Conservation (phyloP, 202 grass and related monocot genomes). For the Bolboschoenoplectus hybrid region DNA sequence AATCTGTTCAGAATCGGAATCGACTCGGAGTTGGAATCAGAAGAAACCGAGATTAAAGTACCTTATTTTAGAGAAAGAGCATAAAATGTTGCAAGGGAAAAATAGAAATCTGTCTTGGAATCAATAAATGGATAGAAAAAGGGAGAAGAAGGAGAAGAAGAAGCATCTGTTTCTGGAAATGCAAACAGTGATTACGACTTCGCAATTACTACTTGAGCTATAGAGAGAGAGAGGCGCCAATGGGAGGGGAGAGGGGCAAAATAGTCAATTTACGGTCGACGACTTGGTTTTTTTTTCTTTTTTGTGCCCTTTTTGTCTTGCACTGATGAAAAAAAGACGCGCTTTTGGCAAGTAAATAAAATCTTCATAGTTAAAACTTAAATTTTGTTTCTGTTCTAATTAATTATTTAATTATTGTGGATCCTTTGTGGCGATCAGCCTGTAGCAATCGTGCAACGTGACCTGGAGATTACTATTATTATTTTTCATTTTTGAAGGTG, state of each 20-base stretch:
- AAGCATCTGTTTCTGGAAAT: constrained; percentile 24
- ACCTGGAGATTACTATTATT: not conserved
- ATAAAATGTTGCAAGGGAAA: not conserved
- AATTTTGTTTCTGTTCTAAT: not conserved
- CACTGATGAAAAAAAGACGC: constrained; percentile 12
- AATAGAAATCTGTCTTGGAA: not conserved
- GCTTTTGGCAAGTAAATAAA: constrained; percentile 8
- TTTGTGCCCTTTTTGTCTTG: constrained; percentile 18
- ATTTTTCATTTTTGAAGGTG: too few relatives aligned
- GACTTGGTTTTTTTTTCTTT: not conserved
- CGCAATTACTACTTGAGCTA: constrained; percentile 15
- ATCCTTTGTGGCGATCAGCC: not conserved
- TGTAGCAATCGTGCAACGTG: not conserved
- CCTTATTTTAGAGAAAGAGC: not conserved
- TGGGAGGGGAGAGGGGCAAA: constrained; percentile 12
- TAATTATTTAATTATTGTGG: not conserved
- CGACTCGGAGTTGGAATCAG: not conserved
- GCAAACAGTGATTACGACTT: constrained; percentile 20
- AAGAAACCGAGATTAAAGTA: constrained; percentile 13
- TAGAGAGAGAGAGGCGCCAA: constrained; percentile 24
- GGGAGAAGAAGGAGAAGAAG: not conserved
- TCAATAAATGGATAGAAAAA: constrained; percentile 26
- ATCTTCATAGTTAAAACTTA: not conserved
- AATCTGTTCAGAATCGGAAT: constrained; percentile 19
- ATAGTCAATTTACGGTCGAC: constrained; percentile 24